phyloP scores from a whole-genome alignment of 768 basidiomycete genomes.

The Brasilioporus rufonigricans region DNA sequence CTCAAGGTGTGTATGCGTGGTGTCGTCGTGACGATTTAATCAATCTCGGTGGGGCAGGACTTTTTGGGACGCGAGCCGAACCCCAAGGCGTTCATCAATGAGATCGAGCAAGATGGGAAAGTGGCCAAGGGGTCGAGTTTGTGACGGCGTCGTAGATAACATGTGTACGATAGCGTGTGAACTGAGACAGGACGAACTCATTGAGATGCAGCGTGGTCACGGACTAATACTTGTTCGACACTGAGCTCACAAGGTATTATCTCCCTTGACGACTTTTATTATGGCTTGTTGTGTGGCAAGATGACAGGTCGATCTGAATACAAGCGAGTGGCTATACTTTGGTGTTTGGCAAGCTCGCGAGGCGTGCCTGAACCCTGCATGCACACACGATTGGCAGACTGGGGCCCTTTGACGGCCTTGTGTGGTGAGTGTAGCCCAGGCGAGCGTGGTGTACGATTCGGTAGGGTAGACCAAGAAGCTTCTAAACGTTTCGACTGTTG shows the following conservation, averaged over 20 bases:
- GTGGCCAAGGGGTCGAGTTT: background rate
- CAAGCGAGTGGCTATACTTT: background rate
- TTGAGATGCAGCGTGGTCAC: too few species aligned
- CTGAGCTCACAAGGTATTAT: too few species aligned
- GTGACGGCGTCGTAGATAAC: background rate
- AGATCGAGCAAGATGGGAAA: constrained; percentile 37
- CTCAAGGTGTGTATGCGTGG: background rate
- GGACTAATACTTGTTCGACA: too few species aligned
- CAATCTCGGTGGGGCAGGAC: constrained; percentile 39
- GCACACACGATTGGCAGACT: background rate
- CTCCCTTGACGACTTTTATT: too few species aligned
- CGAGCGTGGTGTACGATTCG: background rate
- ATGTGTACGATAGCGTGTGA: background rate
- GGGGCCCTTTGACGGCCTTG: background rate
- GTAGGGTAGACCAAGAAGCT: constrained; percentile 12
- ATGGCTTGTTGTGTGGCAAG: background rate
- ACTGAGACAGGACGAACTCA: too few species aligned
- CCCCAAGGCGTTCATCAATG: constrained; percentile 69
- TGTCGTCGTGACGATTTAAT: background rate
- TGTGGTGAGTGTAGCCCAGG: background rate
- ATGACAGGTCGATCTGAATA: background rate
- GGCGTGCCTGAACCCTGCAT: background rate
- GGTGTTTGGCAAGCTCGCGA: background rate
- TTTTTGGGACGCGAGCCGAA: constrained; percentile 78
- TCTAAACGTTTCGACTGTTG: constrained; percentile 8